These are phyloP conservation scores for Aspergillus piperis DNA, from an alignment of 2,329 filamentous ascomycete species.

Conservation along the genomic window DNA sequence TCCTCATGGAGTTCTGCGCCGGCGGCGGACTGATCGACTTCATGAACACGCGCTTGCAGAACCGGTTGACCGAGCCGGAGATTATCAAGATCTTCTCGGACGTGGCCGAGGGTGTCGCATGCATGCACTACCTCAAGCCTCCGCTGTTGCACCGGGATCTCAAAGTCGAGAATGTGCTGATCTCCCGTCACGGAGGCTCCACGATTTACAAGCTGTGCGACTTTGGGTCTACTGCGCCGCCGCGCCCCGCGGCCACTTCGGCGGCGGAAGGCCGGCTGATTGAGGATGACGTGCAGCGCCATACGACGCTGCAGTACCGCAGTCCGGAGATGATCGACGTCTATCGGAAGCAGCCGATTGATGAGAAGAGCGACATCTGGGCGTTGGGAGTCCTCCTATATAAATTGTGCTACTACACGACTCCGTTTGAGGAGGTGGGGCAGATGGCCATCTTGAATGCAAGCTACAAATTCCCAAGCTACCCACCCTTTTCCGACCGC, in stretches of 20 bases:
- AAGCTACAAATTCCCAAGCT: slow-evolving; percentile 84
- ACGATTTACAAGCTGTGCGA: slow-evolving; percentile 94
- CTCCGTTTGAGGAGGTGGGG: slow-evolving; percentile 95
- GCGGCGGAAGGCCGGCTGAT: slow-evolving; percentile 87
- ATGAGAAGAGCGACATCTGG: slow-evolving; percentile 99
- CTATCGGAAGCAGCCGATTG: slow-evolving; percentile 91
- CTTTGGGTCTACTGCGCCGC: slow-evolving; percentile 88
- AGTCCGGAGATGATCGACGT: slow-evolving; percentile 99
- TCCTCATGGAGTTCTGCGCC: slow-evolving; percentile 97
- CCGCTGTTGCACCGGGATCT: slow-evolving; percentile 89
- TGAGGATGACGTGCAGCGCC: slow-evolving; percentile 94
- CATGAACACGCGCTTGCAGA: slow-evolving; percentile 97
- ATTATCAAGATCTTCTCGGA: slow-evolving; percentile 97
- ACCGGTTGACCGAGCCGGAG: slow-evolving; percentile 94
- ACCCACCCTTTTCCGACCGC: slow-evolving; percentile 85
- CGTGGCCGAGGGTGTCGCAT: slow-evolving; percentile 92
- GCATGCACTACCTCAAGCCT: slow-evolving; percentile 98
- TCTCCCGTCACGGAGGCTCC: slow-evolving; percentile 66
- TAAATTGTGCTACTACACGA: slow-evolving; percentile 99
- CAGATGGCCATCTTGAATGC: slow-evolving; percentile 97
- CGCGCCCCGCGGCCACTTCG: slow-evolving; percentile 79
- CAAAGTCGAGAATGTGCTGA: slow-evolving; percentile 97
- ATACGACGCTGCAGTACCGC: slow-evolving; percentile 95
- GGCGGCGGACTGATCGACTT: slow-evolving; percentile 97
- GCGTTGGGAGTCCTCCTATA: slow-evolving; percentile 92